These are phyloP conservation scores for Sporormia fimetaria DNA, from an alignment of 495 filamentous ascomycete genomes.

Conservation along the genomic window DNA sequence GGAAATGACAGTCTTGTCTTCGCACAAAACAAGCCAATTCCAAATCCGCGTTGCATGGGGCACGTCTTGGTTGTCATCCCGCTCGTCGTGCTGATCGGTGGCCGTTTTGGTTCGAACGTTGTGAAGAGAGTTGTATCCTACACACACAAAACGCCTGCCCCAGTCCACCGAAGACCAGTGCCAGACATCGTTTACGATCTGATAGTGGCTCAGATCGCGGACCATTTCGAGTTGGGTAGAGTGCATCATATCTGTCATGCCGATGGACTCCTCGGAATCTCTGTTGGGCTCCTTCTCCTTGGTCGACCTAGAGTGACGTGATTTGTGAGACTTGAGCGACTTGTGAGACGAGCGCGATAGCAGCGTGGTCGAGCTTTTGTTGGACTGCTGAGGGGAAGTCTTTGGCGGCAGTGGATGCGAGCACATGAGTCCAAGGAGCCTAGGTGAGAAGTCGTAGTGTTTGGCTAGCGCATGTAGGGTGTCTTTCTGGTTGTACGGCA, in stretches of 20 bases:
- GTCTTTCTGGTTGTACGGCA: conserved; percentile 48
- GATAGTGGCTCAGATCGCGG: conserved; percentile 36
- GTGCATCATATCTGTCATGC: conserved; percentile 22
- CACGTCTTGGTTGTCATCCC: conserved; percentile 32
- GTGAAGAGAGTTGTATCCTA: conserved; percentile 74
- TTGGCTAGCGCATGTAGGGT: conserved; percentile 43
- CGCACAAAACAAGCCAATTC: conserved; percentile 74
- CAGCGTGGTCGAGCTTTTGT: conserved; percentile 17
- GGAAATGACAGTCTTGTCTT: conserved; percentile 71
- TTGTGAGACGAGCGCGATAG: conserved; percentile 13
- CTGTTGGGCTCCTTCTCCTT: conserved; percentile 8
- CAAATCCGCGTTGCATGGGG: conserved; percentile 55
- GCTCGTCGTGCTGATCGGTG: conserved; percentile 27
- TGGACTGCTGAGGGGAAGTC: conserved; percentile 9
- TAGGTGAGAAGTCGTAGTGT: conserved; percentile 56
- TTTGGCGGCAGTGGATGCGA: conserved; percentile 38
- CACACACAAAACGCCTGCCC: conserved; percentile 53
- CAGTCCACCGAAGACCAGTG: conserved; percentile 54
- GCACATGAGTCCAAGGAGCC: conserved; percentile 55
- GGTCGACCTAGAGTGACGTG: not conserved
- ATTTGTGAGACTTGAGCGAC: conserved; percentile 16
- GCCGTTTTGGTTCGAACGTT: conserved; percentile 35
- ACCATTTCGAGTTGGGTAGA: conserved; percentile 17
- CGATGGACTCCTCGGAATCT: conserved; percentile 25
- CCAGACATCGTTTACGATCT: conserved; percentile 52